Conservation (phyloP, 129 eudicot genomes). For the Arctium minus region DNA sequence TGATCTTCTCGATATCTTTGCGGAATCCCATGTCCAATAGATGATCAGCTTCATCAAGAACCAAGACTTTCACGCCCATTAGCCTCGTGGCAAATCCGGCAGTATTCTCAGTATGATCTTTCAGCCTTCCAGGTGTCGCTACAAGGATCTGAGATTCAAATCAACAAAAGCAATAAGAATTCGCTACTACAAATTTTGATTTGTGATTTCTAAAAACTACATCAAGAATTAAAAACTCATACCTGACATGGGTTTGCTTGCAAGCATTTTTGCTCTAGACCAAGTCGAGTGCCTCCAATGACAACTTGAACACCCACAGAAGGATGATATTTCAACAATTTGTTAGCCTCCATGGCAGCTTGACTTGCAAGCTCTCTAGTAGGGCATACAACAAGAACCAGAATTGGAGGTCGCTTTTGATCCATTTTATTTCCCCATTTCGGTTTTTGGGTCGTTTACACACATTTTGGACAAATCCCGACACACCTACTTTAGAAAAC, state of each 20-base stretch:
- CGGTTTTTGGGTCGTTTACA: no score
- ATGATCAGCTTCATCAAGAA: conserved; percentile 99
- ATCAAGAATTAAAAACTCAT: neutral
- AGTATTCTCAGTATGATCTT: conserved; percentile 94
- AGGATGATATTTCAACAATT: conserved; percentile 76
- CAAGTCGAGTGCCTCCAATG: conserved; percentile 92
- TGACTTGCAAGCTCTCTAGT: conserved; percentile 98
- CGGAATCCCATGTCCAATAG: conserved; percentile 97
- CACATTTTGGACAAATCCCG: no score
- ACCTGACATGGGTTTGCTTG: conserved; percentile 98
- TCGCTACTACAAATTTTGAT: neutral
- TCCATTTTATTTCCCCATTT: no score
- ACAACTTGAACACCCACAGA: conserved; percentile 97
- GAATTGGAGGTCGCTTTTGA: conserved; percentile 79
- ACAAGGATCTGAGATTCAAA: conserved; percentile 69
- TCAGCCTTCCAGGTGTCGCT: conserved; percentile 98
- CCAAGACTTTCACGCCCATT: conserved; percentile 91
- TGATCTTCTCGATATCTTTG: conserved; percentile 79
- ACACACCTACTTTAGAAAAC: no score
- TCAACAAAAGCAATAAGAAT: neutral
- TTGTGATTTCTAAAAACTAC: neutral
- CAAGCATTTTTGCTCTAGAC: conserved; percentile 90
- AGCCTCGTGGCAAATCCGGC: conserved; percentile 93
- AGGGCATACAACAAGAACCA: conserved; percentile 87
- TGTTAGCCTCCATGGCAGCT: conserved; percentile 93